Conservation (phyloP, 306 rosid genomes). For the Cicer yamashitae region DNA sequence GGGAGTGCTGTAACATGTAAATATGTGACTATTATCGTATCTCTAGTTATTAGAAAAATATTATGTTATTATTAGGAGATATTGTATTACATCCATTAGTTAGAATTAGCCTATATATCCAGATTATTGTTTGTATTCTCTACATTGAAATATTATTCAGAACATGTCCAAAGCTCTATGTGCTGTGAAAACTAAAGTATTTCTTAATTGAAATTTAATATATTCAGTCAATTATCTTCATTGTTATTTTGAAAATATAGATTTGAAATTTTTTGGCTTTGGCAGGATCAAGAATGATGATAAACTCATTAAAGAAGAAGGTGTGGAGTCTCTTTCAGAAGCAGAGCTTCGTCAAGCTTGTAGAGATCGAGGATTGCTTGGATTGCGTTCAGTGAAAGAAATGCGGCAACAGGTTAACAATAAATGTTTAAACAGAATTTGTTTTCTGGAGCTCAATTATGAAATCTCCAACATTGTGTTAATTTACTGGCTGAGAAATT, state of each 20-base stretch:
- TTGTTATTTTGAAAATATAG: constrained; percentile 18
- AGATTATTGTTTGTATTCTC: constrained; percentile 3
- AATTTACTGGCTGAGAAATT: background rate
- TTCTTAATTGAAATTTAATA: background rate
- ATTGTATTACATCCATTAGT: no score
- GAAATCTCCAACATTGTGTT: constrained; percentile 27
- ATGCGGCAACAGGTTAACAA: constrained; percentile 81
- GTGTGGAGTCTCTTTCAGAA: constrained; percentile 86
- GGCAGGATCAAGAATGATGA: constrained; percentile 85
- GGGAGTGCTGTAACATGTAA: no score
- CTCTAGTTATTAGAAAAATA: no score
- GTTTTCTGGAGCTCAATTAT: constrained; percentile 9
- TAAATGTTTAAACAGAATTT: constrained; percentile 25
- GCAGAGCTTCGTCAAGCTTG: constrained; percentile 85
- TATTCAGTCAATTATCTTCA: constrained; percentile 13
- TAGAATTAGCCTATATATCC: background rate
- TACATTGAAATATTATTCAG: background rate
- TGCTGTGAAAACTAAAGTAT: constrained; percentile 5
- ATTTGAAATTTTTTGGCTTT: constrained; percentile 44
- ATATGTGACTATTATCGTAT: no score
- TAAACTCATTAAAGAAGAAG: constrained; percentile 76
- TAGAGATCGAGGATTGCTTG: constrained; percentile 92
- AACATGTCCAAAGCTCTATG: background rate
- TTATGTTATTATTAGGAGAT: no score
- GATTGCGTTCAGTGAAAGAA: constrained; percentile 78